Conservation (phyloP, 768 basidiomycete genomes). For the Collybiopsis confluens region DNA sequence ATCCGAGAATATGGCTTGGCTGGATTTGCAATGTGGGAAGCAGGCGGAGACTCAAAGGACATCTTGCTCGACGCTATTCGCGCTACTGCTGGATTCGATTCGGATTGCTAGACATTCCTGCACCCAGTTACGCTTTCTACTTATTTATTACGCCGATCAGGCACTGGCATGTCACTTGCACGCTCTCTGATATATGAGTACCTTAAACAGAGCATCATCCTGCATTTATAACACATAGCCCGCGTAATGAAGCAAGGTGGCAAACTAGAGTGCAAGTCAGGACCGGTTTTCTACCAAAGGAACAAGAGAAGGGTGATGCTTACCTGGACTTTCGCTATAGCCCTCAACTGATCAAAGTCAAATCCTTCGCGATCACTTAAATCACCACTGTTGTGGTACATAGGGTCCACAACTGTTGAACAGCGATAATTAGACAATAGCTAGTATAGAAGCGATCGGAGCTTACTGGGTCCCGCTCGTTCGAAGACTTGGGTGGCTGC, state of each 20-base stretch:
- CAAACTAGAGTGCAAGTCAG: constrained; percentile 43
- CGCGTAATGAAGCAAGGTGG: constrained; percentile 66
- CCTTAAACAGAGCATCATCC: no score
- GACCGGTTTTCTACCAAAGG: neutral
- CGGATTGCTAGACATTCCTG: constrained; percentile 4
- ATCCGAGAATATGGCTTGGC: constrained; percentile 46
- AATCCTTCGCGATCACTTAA: constrained; percentile 75
- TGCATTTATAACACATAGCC: constrained; percentile 42
- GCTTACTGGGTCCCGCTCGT: constrained; percentile 67
- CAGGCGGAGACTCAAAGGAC: constrained; percentile 57
- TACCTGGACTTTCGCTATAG: constrained; percentile 90
- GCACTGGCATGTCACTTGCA: neutral
- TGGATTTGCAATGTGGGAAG: constrained; percentile 73
- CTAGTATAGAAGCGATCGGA: neutral
- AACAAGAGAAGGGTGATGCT: constrained; percentile 35
- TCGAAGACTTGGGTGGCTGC: constrained; percentile 87
- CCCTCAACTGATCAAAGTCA: constrained; percentile 76
- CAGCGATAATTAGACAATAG: no score
- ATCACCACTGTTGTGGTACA: constrained; percentile 88
- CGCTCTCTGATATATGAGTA: no score
- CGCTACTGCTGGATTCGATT: constrained; percentile 9
- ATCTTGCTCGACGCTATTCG: constrained; percentile 40
- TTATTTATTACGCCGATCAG: no score
- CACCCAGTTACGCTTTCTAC: no score
- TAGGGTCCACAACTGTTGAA: constrained; percentile 71